Base-by-base conservation (phyloP, 805 yeast species). In the Kuraishia hungarica region DNA sequence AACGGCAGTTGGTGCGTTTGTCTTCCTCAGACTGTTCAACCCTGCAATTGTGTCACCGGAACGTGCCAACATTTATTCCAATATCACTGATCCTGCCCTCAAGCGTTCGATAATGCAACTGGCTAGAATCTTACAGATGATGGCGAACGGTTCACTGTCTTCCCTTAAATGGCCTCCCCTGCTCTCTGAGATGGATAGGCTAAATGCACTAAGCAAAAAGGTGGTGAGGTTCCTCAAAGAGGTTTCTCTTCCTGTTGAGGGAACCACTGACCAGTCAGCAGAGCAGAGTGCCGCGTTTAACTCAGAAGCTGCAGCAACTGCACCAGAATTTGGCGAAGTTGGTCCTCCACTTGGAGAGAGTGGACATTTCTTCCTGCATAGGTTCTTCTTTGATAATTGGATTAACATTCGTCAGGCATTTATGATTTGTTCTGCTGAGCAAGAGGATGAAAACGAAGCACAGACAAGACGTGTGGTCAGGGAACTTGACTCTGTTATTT, bases 21-120 rank as follows among this genome's bases (percentile, higher is more conserved):
- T 93, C 54, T 92, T 93, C 63, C 73, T 93, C 60, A 72, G 96
- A 55, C 82, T 86, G 58, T 77, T 87, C 57, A 87, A 96, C 65
- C 97, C 98, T 13, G 96, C 96, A 0, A 84, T 92, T 61, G 92
- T 92, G 15, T 83, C 90, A 39, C 97, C 97, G 0, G 96, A 89
- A 56, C 76, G 85, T 6, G 76, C 62, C 39, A 63, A 62, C 23
- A 65, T 71, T 51, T 56, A 62, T 1, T 26, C 58, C 10, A 43
- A 53, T 1, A 39, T 51, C 11, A 56, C 62, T 3, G 54, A 58
- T n/a, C 50, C 55, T n/a, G 58, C 55, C 8, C 60, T 66, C 51
- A 70, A 90, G 58, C 77, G 96, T 59, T 80, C 89, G 0, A 77
- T 89, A 53, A 82, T 92, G 57, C 83, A 88, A 55, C 67, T 92